phyloP scores from a whole-genome alignment of 352 stramenopile species.

The Elongisporangium prolatum region DNA sequence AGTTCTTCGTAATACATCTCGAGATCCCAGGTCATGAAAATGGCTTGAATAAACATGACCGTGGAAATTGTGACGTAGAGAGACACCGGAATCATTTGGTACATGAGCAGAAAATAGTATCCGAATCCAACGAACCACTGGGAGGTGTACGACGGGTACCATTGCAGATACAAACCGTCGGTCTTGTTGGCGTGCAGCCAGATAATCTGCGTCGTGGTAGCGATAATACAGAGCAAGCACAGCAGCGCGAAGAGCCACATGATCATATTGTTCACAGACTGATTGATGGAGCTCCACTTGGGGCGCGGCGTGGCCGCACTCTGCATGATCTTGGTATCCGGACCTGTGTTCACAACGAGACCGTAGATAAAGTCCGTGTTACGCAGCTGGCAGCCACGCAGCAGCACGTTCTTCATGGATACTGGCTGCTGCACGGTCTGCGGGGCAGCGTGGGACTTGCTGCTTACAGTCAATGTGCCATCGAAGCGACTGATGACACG shows the following conservation, averaged over 20 bases:
- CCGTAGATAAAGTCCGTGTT: conserved; percentile 90
- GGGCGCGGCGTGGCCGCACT: conserved; percentile 44
- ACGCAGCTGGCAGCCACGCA: conserved; percentile 81
- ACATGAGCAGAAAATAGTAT: conserved; percentile 94
- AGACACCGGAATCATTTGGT: conserved; percentile 96
- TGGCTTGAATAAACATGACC: conserved; percentile 93
- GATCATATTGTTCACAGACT: conserved; percentile 78
- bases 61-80: conserved; percentile 97
- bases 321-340: conserved; percentile 86
- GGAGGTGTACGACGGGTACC: conserved; percentile 32
- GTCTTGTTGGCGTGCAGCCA: conserved; percentile 55
- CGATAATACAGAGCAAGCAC: conserved; percentile 45
- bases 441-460: conserved; percentile 8
- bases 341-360: conserved; percentile 84
- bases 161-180: conserved; percentile 45
- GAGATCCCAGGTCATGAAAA: conserved; percentile 91
- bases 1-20: conserved; percentile 91
- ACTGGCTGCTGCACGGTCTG: conserved; percentile 46
- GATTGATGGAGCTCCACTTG: conserved; percentile 84
- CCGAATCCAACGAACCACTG: conserved; percentile 83
- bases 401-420: conserved; percentile 84
- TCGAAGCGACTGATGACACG: conserved; percentile 77
- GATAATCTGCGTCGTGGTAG: conserved; percentile 51
- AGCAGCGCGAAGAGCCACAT: conserved; percentile 71
- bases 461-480: conserved; percentile 43